Base-by-base conservation (phyloP, 768 basidiomycete genomes). In the Mycena pura region DNA sequence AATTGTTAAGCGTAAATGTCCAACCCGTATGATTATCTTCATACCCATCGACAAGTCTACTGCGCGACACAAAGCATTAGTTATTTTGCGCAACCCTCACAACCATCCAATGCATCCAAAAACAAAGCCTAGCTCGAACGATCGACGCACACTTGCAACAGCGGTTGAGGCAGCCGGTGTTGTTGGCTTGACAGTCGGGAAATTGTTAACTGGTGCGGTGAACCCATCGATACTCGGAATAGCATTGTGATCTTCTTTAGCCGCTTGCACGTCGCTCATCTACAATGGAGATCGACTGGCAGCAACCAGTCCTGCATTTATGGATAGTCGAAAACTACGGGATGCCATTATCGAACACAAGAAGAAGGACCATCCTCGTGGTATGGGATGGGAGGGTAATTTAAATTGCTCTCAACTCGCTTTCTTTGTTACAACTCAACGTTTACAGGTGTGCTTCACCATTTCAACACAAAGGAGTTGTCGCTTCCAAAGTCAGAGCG, bases 381-480 rank as follows among this genome's bases (percentile, higher is more conserved):
- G 47, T n/a, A 32, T 49, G 45, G 60, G 60, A 14, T 61, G 34
- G 41, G 45, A 53, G 15, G 60, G 60, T 55, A 40, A 31, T 6
- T 36, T 17, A 9, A 13, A 25, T 49, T 49, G 14, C 13, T 3
- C 3, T 27, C n/a, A n/a, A n/a, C n/a, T n/a, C n/a, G n/a, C n/a
- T 10, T 24, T 24, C 7, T 5, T 1, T 49, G 22, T 15, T 29
- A 29, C 25, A 10, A 31, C 15, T 50, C 24, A 19, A 7, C 5
- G 9, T 32, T 47, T 32, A 2, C 43, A 55, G 60, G 52, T 2
- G 60, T 55, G 13, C 25, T 49, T n/a, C n/a, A n/a, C n/a, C n/a
- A n/a, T n/a, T n/a, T n/a, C n/a, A n/a, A n/a, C n/a, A n/a, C n/a
- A n/a, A n/a, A n/a, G n/a, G n/a, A n/a, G n/a, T n/a, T n/a, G n/a